Base-by-base conservation (phyloP, 2,329 filamentous ascomycete species). In the Calonectria multiphialidica region DNA sequence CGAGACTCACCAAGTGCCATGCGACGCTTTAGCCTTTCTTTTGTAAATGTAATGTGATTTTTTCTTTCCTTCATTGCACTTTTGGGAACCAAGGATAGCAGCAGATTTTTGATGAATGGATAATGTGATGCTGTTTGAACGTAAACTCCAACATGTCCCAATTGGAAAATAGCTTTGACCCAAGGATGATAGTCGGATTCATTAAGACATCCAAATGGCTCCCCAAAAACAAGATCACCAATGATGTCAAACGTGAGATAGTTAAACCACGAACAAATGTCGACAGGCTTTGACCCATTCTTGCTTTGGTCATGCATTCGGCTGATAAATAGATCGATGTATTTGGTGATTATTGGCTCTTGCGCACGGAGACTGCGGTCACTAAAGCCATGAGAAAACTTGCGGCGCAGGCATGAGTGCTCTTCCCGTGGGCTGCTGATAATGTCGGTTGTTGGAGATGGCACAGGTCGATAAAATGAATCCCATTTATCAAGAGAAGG, bases 211-310 rank as follows among this genome's bases (percentile, higher is more conserved):
- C 74, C 73, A 2, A 81, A 81, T 0, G 74, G 68, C 2, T 77
- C 77, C 0, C 81, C 80, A 15, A 82, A 81, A 21, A 72, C 76
- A 0, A 82, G 69, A 44, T 81, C 78, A 0, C 72, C 68, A 30
- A 82, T 73, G 0, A 77, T 63, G 23, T 82, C 81, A 12, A 82
- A 82, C 0, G 81, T 82, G 0, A 78, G 70, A 23, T 74, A 79
- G 45, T 78, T 78, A 71, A 77, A 80, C 81, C 76, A 82, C 7
- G 73, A 70, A 0, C 74, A 70, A 21, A 82, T 42, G 40, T 81
- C 72, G 40, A 80, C 62, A 18, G 25, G 2, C 10, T 15, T 15
- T 21, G 37, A 12, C 10, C 69, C 64, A 15, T 28, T 30, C 21
- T 62, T 45, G 16, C 65, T 59, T 15, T 47, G 10, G 42, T 72